Conservation (phyloP, 495 filamentous ascomycete genomes). For the Apiosordaria backusii region DNA sequence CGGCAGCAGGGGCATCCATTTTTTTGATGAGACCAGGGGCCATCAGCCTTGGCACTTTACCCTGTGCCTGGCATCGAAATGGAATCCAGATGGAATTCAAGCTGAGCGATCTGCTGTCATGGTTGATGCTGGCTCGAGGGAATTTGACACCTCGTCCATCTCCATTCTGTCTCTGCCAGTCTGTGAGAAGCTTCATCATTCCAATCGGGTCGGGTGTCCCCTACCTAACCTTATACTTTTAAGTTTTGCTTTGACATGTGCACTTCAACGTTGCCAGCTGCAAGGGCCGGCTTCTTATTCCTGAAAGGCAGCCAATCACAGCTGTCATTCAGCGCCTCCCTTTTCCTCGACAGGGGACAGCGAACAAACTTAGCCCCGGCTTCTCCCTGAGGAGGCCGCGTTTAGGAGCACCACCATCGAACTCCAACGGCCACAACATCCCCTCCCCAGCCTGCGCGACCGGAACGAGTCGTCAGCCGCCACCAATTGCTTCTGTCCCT, state of each 20-base stretch:
- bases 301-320: neutral
- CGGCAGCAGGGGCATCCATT: neutral
- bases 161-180: neutral
- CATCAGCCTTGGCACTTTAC: neutral
- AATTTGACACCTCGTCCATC: neutral
- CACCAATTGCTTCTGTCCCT: neutral
- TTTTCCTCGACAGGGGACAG: conserved; percentile 2
- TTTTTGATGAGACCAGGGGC: neutral
- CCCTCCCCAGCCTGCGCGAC: neutral
- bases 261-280: neutral
- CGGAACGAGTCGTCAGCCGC: neutral
- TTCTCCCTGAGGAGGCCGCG: neutral
- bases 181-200: neutral
- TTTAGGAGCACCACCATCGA: neutral
- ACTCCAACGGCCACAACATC: conserved; percentile 1
- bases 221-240: neutral
- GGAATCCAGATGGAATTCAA: neutral
- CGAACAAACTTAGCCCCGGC: neutral
- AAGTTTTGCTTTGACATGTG: neutral
- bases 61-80: neutral
- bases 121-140: neutral
- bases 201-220: neutral
- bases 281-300: neutral
- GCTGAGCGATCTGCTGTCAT: neutral
- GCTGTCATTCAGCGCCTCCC: conserved; percentile 1